These are phyloP conservation scores for Coniophora puteana DNA, from an alignment of 1,284 basidiomycete genomes.

Conservation along the genomic window DNA sequence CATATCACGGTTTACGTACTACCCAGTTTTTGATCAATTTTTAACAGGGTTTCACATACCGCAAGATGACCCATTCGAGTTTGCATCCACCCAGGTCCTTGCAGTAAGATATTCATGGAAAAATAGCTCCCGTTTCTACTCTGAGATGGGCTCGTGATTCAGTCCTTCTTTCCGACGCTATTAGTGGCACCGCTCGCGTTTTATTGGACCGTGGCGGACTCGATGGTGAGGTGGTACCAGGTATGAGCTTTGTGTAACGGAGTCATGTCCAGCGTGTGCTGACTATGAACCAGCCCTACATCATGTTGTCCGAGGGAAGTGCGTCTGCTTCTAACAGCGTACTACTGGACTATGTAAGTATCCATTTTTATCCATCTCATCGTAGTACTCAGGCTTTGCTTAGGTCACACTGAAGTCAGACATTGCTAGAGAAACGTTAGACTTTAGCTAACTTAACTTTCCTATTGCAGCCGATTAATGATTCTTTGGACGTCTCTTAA, in stretches of 20 bases:
- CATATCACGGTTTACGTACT: background rate
- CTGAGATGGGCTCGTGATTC: slow-evolving; percentile 5
- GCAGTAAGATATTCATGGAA: slow-evolving; percentile 37
- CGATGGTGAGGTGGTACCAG: slow-evolving; percentile 46
- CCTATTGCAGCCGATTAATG: slow-evolving; percentile 33
- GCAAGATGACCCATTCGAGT: slow-evolving; percentile 41
- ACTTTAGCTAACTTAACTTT: too few species aligned
- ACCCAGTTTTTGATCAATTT: too few species aligned
- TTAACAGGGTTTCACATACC: slow-evolving; percentile 53
- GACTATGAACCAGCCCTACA: slow-evolving; percentile 59
- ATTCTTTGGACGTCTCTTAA: slow-evolving; percentile 37
- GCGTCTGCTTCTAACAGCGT: slow-evolving; percentile 51
- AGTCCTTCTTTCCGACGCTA: slow-evolving; percentile 60
- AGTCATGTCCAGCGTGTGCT: slow-evolving; percentile 11
- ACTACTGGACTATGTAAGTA: slow-evolving; percentile 58
- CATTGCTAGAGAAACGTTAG: too few species aligned
- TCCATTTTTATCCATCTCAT: background rate
- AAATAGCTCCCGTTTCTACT: too few species aligned
- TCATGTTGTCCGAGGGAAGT: slow-evolving; percentile 48
- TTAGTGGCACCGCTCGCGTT: slow-evolving; percentile 32
- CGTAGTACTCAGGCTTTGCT: too few species aligned
- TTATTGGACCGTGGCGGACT: slow-evolving; percentile 45
- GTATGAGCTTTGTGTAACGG: slow-evolving; percentile 26
- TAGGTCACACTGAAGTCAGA: slow-evolving; percentile 43
- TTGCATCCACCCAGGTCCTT: slow-evolving; percentile 51